phyloP scores from a whole-genome alignment of 1,284 basidiomycete genomes.

The Sanghuangporus baumii region DNA sequence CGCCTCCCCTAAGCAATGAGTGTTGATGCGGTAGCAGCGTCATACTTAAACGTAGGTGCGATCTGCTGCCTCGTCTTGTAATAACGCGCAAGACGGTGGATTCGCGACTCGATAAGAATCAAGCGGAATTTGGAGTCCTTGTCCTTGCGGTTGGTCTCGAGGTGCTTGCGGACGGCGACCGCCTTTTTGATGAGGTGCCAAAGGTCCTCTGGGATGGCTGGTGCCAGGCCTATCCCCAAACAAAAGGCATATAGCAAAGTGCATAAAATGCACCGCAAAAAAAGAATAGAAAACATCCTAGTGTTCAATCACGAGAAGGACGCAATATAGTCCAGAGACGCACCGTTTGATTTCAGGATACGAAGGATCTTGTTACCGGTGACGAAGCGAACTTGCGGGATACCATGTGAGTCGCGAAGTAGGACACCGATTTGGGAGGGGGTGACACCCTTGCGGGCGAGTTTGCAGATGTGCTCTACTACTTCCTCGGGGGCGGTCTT shows the following conservation, averaged over 20 bases:
- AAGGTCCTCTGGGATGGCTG: conserved; percentile 97
- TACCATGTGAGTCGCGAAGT: conserved; percentile 96
- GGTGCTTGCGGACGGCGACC: conserved; percentile 97
- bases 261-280: conserved; percentile 22
- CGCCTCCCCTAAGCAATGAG: conserved; percentile 58
- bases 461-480: conserved; percentile 94
- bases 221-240: conserved; percentile 86
- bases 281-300: conserved; percentile 15
- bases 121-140: conserved; percentile 98
- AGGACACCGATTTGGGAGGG: conserved; percentile 98
- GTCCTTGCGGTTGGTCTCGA: conserved; percentile 98
- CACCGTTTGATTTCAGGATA: conserved; percentile 94
- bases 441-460: conserved; percentile 96
- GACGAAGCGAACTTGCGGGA: conserved; percentile 95
- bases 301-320: conserved; percentile 25
- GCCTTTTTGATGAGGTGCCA: conserved; percentile 99
- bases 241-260: conserved; percentile 38
- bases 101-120: conserved; percentile 97
- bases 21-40: conserved; percentile 87
- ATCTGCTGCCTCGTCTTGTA: conserved; percentile 99
- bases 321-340: conserved; percentile 27
- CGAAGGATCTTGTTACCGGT: conserved; percentile 99
- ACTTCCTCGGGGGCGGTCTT: conserved; percentile 96
- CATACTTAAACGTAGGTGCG: conserved; percentile 97
- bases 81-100: conserved; percentile 93